Evolutionary conservation across 1,284 basidiomycete genomes (phyloP).

Genomic region (Apiotrichum laibachii): DNA sequence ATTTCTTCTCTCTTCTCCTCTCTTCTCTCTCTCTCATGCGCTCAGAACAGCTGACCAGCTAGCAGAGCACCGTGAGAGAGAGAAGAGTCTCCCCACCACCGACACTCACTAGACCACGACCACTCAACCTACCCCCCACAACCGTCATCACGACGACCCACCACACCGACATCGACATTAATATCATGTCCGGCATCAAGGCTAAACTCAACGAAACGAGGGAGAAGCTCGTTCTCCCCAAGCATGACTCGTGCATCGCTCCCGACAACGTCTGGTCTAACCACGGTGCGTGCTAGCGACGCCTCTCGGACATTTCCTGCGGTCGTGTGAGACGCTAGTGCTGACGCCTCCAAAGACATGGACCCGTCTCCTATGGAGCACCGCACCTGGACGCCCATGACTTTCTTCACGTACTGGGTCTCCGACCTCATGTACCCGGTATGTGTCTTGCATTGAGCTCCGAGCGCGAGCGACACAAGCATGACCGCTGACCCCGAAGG

Average conservation of each 20-base stretch:
- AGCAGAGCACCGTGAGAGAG: not conserved
- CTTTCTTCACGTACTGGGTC: slow-evolving; percentile 31
- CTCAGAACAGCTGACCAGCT: slow-evolving; percentile 1
- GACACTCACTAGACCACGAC: not conserved
- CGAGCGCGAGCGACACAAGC: not conserved
- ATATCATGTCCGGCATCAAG: not conserved
- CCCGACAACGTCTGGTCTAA: slow-evolving; percentile 42
- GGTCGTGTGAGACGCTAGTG: not conserved
- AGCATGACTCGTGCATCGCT: slow-evolving; percentile 42
- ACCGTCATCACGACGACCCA: not conserved
- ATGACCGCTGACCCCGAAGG: slow-evolving; percentile 20
- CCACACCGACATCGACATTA: not conserved
- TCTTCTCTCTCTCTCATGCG: slow-evolving; percentile 1
- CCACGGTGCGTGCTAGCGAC: slow-evolving; percentile 28
- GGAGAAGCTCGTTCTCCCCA: slow-evolving; percentile 35
- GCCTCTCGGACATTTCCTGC: not conserved
- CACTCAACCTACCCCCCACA: not conserved
- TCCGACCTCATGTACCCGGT: slow-evolving; percentile 13
- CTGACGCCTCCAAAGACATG: slow-evolving; percentile 28
- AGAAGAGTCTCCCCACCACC: not conserved
- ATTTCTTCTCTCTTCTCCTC: not conserved
- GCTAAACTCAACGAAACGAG: slow-evolving; percentile 1
- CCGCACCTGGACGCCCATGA: slow-evolving; percentile 39
- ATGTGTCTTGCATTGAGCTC: not conserved
- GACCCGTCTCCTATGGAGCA: slow-evolving; percentile 39